phyloP scores from a whole-genome alignment of 331 rosid genomes.

The Phaseolus coccineus region DNA sequence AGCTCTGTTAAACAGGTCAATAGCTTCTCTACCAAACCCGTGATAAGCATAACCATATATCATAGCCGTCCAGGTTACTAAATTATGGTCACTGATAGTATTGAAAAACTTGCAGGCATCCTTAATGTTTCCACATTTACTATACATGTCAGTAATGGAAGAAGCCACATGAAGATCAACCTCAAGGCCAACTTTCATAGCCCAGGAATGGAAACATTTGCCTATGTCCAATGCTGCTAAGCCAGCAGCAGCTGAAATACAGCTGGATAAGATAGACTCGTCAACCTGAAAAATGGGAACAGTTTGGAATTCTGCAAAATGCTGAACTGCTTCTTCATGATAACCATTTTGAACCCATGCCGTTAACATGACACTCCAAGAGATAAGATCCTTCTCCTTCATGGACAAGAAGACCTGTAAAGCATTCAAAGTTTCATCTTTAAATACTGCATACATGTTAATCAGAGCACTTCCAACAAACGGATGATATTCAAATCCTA shows the following conservation, averaged over 20 bases:
- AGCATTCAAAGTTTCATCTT: constrained; percentile 49
- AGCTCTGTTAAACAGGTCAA: constrained; percentile 49
- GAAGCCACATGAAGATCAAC: constrained; percentile 51
- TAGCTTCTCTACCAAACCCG: constrained; percentile 56
- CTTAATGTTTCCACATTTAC: constrained; percentile 55
- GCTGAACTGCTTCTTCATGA: constrained; percentile 52
- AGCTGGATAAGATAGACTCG: constrained; percentile 55
- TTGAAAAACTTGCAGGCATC: constrained; percentile 51
- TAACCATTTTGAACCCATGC: constrained; percentile 57
- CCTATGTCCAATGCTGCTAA: constrained; percentile 55
- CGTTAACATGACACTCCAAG: constrained; percentile 56
- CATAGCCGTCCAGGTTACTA: constrained; percentile 59
- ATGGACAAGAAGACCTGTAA: constrained; percentile 46
- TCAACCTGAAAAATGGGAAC: constrained; percentile 48
- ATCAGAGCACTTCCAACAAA: constrained; percentile 54
- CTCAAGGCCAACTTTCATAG: constrained; percentile 46
- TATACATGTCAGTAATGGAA: constrained; percentile 56
- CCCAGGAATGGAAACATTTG: constrained; percentile 57
- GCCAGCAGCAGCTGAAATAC: constrained; percentile 57
- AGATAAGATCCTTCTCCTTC: constrained; percentile 51
- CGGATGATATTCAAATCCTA: constrained; percentile 51
- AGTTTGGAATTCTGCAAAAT: constrained; percentile 44
- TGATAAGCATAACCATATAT: constrained; percentile 59
- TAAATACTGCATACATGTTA: constrained; percentile 50
- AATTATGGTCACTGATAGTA: constrained; percentile 47